phyloP scores from a whole-genome alignment of 2,329 filamentous ascomycete species.

The Fusarium fracticaudum region DNA sequence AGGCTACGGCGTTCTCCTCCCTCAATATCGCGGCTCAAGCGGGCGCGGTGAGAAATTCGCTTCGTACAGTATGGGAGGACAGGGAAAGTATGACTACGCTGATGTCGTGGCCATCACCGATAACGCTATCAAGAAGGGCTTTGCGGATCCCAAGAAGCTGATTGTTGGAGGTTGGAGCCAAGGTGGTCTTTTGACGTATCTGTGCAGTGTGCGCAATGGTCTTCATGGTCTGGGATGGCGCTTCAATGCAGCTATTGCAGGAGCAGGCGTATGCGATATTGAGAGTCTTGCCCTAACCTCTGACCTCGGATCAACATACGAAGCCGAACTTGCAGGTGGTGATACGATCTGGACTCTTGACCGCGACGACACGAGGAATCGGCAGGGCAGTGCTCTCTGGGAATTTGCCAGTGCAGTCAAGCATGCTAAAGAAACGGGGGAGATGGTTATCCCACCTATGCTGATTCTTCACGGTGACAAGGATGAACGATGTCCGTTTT shows the following conservation, averaged over 20 bases:
- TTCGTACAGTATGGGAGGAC: conserved; percentile 40
- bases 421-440: background rate
- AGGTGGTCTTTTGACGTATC: conserved; percentile 51
- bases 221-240: conserved; percentile 46
- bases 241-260: conserved; percentile 49
- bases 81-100: conserved; percentile 49
- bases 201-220: conserved; percentile 50
- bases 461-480: conserved; percentile 26
- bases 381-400: conserved; percentile 28
- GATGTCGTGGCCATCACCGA: conserved; percentile 50
- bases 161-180: conserved; percentile 51
- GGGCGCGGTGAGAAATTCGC: conserved; percentile 48
- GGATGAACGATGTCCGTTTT: conserved; percentile 28
- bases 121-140: conserved; percentile 45
- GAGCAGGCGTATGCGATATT: conserved; percentile 50
- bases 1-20: conserved; percentile 51
- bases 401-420: conserved; percentile 10
- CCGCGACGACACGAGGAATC: conserved; percentile 13
- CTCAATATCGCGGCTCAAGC: conserved; percentile 51
- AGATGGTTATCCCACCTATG: conserved; percentile 12
- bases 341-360: conserved; percentile 11
- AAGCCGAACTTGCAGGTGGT: conserved; percentile 19
- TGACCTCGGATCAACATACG: conserved; percentile 17
- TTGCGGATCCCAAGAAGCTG: conserved; percentile 45
- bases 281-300: conserved; percentile 49